Conservation (phyloP, 345 rosid genomes). For the Ailanthus altissimus region DNA sequence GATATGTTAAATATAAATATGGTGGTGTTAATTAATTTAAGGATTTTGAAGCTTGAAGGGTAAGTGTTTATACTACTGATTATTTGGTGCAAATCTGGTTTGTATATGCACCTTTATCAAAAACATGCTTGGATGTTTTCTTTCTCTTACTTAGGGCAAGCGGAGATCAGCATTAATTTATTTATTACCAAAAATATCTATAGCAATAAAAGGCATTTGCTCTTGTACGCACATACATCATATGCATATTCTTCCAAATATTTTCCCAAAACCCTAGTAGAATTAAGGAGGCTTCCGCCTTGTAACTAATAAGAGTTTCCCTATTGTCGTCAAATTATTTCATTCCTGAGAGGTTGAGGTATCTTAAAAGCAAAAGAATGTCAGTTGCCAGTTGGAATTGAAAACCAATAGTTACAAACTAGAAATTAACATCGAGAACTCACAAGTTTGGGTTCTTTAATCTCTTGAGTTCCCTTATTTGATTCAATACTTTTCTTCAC, state of each 20-base stretch:
- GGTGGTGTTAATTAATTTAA: conserved; percentile 14
- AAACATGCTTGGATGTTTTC: conserved; percentile 2
- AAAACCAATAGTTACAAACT: too few species aligned
- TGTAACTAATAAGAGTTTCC: not conserved
- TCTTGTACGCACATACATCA: not conserved
- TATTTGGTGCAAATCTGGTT: conserved; percentile 5
- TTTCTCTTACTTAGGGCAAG: conserved; percentile 2
- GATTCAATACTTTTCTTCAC: not conserved
- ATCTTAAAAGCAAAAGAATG: too few species aligned
- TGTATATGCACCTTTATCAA: not conserved
- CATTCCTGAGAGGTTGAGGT: too few species aligned
- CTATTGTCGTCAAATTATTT: not conserved
- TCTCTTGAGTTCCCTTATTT: not conserved
- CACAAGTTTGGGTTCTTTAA: not conserved
- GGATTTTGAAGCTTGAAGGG: conserved; percentile 10
- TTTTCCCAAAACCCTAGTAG: not conserved
- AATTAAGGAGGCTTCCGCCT: not conserved
- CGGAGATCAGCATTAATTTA: conserved; percentile 12
- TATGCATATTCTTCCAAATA: not conserved
- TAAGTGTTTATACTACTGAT: not conserved
- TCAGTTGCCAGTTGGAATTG: too few species aligned
- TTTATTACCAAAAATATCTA: not conserved
- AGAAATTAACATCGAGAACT: too few species aligned
- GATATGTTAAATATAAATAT: conserved; percentile 1
- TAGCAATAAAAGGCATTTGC: not conserved